A percentile compares a stretch with the other conserved stretches of the same genome.
Evolutionary conservation across 139 green algal genomes (phyloP).

Genomic region (Chloropicon primus): DNA sequence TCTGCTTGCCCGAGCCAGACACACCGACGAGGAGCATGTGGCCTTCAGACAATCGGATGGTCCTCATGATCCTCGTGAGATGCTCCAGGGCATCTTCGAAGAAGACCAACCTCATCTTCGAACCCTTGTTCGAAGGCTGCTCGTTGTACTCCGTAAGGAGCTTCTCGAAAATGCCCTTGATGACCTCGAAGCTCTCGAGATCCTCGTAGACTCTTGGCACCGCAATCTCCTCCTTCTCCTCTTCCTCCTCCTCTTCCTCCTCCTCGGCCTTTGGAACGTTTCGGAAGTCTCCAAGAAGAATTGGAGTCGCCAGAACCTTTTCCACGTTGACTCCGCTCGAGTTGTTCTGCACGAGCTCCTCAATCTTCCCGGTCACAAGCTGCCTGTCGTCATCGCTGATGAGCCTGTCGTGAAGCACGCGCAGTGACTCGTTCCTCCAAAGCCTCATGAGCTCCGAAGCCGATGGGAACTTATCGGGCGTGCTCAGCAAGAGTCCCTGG

Average conservation of each 20-base stretch:
- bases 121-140: conserved; percentile 23
- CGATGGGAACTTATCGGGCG: conserved; percentile 27
- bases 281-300: conserved; percentile 67
- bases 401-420: conserved; percentile 63
- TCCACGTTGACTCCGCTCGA: conserved; percentile 17
- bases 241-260: conserved; percentile 12
- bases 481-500: conserved; percentile 49
- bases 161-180: conserved; percentile 57
- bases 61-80: conserved; percentile 57
- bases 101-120: conserved; percentile 64
- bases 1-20: conserved; percentile 44
- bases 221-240: conserved; percentile 13
- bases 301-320: conserved; percentile 37
- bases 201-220: conserved; percentile 51
- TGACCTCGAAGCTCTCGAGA: conserved; percentile 35
- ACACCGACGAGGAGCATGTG: conserved; percentile 49
- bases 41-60: conserved; percentile 42
- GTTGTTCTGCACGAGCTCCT: conserved; percentile 21
- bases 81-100: conserved; percentile 77
- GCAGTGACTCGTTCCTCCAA: conserved; percentile 54
- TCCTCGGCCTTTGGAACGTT: conserved; percentile 7
- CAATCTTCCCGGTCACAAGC: conserved; percentile 23
- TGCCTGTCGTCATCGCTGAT: conserved; percentile 36
- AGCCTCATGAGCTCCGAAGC: conserved; percentile 41
- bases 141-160: conserved; percentile 53